These are phyloP conservation scores for Psophocarpus tetragonolobus DNA, from an alignment of 306 rosid genomes.

Conservation along the genomic window DNA sequence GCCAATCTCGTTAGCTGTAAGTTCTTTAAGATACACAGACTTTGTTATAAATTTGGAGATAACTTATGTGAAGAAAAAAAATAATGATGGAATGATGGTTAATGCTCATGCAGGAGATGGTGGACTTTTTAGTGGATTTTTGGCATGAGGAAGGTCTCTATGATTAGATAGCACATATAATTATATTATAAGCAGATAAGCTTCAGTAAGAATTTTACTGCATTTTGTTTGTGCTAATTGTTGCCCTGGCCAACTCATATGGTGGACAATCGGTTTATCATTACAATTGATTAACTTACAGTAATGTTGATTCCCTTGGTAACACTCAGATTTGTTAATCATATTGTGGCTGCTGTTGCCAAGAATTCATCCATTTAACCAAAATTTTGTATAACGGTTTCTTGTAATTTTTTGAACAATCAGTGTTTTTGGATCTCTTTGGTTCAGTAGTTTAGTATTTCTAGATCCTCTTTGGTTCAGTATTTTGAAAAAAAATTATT, in stretches of 20 bases:
- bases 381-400: background rate
- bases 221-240: constrained; percentile 45
- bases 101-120: constrained; percentile 71
- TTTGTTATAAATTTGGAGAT: constrained; percentile 21
- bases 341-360: background rate
- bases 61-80: background rate
- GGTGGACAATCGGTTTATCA: constrained; percentile 32
- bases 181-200: constrained; percentile 20
- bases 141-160: constrained; percentile 74
- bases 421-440: background rate
- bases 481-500: background rate
- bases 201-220: constrained; percentile 33
- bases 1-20: constrained; percentile 43
- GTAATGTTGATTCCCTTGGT: constrained; percentile 32
- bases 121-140: constrained; percentile 61
- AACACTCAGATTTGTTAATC: constrained; percentile 17
- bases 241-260: constrained; percentile 27
- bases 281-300: constrained; percentile 17
- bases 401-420: constrained; percentile 12
- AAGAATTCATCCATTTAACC: background rate
- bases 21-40: constrained; percentile 14
- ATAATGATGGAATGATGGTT: constrained; percentile 25
- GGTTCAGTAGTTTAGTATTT: background rate
- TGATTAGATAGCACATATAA: constrained; percentile 49
- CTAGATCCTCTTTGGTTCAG: background rate